These are phyloP conservation scores for Zasmidium angulare DNA, from an alignment of 2,329 filamentous ascomycete genomes.

Conservation along the genomic window DNA sequence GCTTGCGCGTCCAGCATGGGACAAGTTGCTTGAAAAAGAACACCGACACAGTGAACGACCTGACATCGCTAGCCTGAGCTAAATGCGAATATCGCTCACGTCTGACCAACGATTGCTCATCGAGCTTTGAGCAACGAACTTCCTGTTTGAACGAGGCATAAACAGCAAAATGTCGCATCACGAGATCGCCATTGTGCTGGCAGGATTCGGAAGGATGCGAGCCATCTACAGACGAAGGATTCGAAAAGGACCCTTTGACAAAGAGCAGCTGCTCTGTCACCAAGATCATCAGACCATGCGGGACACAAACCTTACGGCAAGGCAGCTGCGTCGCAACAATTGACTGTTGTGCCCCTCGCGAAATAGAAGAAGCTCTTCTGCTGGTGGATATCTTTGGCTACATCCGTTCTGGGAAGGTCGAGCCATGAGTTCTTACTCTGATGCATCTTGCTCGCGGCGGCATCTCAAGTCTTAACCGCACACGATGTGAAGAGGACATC, in stretches of 20 bases:
- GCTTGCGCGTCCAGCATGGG: background rate
- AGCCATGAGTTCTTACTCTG: too few relatives aligned
- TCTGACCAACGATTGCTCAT: background rate
- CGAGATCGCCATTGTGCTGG: background rate
- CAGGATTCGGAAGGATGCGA: background rate
- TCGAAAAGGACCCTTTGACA: background rate
- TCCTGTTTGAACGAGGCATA: background rate
- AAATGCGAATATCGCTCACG: background rate
- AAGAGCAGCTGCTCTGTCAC: background rate
- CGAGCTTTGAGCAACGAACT: background rate
- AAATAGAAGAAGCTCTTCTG: background rate
- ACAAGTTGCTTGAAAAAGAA: background rate
- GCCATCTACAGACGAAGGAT: background rate
- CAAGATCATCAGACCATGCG: background rate
- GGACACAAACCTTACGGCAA: background rate
- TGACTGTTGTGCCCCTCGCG: background rate
- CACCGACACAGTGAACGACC: background rate
- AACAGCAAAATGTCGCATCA: background rate
- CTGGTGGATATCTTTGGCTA: too few relatives aligned
- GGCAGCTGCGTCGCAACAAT: background rate
- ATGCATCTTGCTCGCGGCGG: too few relatives aligned
- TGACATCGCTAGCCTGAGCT: background rate
- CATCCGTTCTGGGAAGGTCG: too few relatives aligned
- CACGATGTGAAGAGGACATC: too few relatives aligned
- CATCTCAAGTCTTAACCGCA: too few relatives aligned